phyloP scores from a whole-genome alignment of 192 early-diverging fungal genomes.

The Backusella parvicylindrica region DNA sequence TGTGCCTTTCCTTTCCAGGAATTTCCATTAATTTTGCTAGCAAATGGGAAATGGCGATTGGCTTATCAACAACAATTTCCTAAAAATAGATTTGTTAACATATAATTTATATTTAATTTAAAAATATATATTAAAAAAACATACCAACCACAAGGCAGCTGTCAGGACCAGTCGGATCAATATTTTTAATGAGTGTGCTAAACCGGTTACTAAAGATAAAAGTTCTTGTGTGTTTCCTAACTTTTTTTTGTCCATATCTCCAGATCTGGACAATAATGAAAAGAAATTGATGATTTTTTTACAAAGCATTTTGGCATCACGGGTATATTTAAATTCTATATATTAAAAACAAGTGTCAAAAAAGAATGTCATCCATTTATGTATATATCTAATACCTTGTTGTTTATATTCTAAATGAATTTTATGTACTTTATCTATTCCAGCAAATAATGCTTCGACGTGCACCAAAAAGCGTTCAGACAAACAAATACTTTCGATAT shows the following conservation, averaged over 20 bases:
- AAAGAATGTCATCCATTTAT: not conserved
- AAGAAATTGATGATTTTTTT: slow-evolving; percentile 96
- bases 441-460: slow-evolving; percentile 88
- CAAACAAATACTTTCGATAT: slow-evolving; percentile 77
- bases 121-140: not conserved
- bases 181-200: slow-evolving; percentile 92
- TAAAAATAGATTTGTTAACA: not conserved
- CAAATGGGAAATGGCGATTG: slow-evolving; percentile 59
- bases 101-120: not conserved
- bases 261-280: slow-evolving; percentile 77
- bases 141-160: slow-evolving; percentile 80
- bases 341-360: not conserved
- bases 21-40: slow-evolving; percentile 76
- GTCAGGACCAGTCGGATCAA: slow-evolving; percentile 86
- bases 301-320: slow-evolving; percentile 94
- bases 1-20: slow-evolving; percentile 40
- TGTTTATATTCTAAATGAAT: slow-evolving; percentile 13
- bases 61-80: slow-evolving; percentile 54
- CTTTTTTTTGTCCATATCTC: slow-evolving; percentile 51
- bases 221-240: slow-evolving; percentile 80
- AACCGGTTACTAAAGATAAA: slow-evolving; percentile 81
- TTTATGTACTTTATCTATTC: slow-evolving; percentile 58
- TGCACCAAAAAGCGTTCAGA: slow-evolving; percentile 87
- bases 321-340: slow-evolving; percentile 65
- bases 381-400: slow-evolving; percentile 13